Evolutionary conservation across 2,329 filamentous ascomycete genomes (phyloP).

Genomic region (Diplodia scrobiculata): DNA sequence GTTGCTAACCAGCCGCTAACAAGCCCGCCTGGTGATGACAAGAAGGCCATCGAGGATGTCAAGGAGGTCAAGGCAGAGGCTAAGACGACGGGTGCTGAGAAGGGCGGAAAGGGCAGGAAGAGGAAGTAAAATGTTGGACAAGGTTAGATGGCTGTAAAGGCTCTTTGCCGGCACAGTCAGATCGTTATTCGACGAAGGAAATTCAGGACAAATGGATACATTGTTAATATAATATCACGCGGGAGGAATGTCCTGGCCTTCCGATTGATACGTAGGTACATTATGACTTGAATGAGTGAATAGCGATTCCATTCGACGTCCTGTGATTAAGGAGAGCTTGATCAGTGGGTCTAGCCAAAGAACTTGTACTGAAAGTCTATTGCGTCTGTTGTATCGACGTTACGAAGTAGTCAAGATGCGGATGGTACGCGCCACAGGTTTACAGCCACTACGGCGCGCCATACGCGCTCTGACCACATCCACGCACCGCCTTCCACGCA

Average conservation of each 20-base stretch:
- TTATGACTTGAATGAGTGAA: not conserved
- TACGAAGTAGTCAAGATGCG: not conserved
- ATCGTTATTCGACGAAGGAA: not conserved
- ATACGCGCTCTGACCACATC: constrained; percentile 15
- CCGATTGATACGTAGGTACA: not conserved
- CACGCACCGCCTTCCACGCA: constrained; percentile 6
- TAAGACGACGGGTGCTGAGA: constrained; percentile 29
- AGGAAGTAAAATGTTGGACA: constrained; percentile 32
- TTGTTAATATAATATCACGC: not conserved
- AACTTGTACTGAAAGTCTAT: not conserved
- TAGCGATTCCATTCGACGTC: not conserved
- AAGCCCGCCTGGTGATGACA: constrained; percentile 38
- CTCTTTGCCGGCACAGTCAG: not conserved
- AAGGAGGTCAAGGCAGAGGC: constrained; percentile 31
- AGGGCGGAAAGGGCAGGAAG: constrained; percentile 31
- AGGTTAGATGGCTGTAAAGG: not conserved
- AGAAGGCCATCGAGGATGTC: constrained; percentile 29
- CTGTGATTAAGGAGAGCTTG: not conserved
- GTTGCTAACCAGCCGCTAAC: constrained; percentile 47
- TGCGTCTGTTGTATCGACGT: not conserved
- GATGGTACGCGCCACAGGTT: not conserved
- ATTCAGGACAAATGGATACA: not conserved
- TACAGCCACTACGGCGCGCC: constrained; percentile 7
- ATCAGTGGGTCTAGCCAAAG: not conserved
- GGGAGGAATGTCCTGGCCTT: not conserved